Percentiles rank a stretch among this genome's conserved stretches.
Evolutionary conservation across 306 rosid genomes (phyloP).

Genomic region (Acmispon strigosus): DNA sequence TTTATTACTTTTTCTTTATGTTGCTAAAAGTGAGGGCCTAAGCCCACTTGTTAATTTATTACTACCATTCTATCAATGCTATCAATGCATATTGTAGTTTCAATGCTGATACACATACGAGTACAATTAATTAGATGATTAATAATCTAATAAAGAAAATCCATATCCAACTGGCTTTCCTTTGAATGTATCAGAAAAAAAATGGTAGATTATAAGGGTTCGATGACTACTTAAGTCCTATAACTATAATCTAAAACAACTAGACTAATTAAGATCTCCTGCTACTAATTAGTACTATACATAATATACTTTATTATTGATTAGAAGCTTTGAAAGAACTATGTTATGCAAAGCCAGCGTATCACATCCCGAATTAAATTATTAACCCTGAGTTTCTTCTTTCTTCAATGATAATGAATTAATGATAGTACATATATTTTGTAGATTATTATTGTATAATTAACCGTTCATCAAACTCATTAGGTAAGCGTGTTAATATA

Average conservation of each 20-base stretch:
- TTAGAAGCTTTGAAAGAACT: neutral
- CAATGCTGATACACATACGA: too few species aligned
- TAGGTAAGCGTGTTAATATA: neutral
- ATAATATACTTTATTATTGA: too few species aligned
- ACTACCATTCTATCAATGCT: slow-evolving; percentile 5
- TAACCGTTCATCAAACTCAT: neutral
- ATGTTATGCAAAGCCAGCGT: neutral
- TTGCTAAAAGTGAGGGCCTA: too few species aligned
- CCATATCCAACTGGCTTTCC: slow-evolving; percentile 59
- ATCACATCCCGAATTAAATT: too few species aligned
- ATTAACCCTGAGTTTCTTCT: too few species aligned
- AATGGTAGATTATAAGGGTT: slow-evolving; percentile 39
- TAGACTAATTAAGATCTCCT: slow-evolving; percentile 20
- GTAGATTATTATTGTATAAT: neutral
- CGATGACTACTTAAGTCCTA: slow-evolving; percentile 26
- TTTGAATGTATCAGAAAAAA: slow-evolving; percentile 45
- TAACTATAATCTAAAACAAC: slow-evolving; percentile 19
- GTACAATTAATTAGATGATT: too few species aligned
- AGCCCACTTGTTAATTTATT: too few species aligned
- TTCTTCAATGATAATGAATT: too few species aligned
- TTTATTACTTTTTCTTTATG: too few species aligned
- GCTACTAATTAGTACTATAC: neutral
- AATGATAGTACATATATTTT: neutral
- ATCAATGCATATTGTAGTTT: neutral
- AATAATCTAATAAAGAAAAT: slow-evolving; percentile 25